Percentiles rank a stretch among this genome's conserved stretches.
These are phyloP conservation scores for Aspergillus ruber DNA, from an alignment of 2,329 filamentous ascomycete species.

Conservation along the genomic window DNA sequence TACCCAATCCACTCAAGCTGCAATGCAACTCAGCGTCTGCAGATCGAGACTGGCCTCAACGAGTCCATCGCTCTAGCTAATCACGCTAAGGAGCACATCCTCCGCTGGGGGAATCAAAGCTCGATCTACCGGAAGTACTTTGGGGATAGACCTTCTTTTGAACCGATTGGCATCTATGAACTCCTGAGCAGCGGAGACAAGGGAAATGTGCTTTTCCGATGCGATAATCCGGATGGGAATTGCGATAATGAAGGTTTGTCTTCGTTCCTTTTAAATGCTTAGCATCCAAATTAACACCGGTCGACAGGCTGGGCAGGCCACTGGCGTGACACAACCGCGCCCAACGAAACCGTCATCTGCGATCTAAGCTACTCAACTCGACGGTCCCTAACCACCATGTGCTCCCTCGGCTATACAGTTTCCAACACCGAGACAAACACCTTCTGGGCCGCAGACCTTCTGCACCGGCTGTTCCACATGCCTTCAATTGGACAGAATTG, in stretches of 20 bases:
- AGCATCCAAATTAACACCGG: not conserved
- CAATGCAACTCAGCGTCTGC: constrained; percentile 54
- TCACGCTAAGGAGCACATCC: constrained; percentile 56
- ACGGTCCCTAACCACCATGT: constrained; percentile 53
- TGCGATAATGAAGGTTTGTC: constrained; percentile 47
- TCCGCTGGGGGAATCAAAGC: constrained; percentile 47
- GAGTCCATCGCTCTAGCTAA: constrained; percentile 54
- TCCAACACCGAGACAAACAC: constrained; percentile 50
- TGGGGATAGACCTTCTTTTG: constrained; percentile 52
- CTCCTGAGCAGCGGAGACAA: constrained; percentile 55
- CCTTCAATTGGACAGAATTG: constrained; percentile 53
- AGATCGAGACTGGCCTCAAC: constrained; percentile 51
- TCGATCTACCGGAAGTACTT: constrained; percentile 62
- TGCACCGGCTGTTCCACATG: constrained; percentile 62
- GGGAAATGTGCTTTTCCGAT: constrained; percentile 55
- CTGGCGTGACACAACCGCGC: constrained; percentile 60
- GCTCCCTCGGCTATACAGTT: constrained; percentile 58
- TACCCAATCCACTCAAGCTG: constrained; percentile 59
- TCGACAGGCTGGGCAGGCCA: constrained; percentile 59
- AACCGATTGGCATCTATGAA: constrained; percentile 58
- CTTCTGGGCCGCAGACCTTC: constrained; percentile 61
- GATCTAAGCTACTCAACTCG: constrained; percentile 55
- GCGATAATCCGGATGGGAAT: constrained; percentile 62
- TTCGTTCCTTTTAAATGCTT: not conserved
- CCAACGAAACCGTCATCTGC: constrained; percentile 64